Conservation (phyloP, 2,329 filamentous ascomycete genomes). For the Xylaria sp. region DNA sequence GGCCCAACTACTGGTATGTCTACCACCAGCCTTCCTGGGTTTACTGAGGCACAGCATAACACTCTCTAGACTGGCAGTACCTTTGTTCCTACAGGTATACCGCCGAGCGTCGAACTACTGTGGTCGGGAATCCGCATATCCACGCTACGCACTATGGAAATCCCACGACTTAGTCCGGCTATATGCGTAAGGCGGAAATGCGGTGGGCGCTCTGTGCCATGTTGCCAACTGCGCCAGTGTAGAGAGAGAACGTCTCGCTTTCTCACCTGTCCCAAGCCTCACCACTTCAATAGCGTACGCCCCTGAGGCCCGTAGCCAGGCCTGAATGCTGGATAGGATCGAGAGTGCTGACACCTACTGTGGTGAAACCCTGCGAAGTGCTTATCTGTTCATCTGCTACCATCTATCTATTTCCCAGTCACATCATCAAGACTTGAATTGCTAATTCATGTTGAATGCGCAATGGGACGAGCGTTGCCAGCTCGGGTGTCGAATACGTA, state of each 20-base stretch:
- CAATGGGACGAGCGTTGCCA: not conserved
- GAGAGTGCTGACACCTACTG: not conserved
- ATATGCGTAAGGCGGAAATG: not conserved
- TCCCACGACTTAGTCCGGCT: not conserved
- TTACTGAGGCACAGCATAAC: not conserved
- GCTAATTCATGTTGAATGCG: too few species aligned
- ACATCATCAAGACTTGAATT: not conserved
- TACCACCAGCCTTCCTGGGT: too few species aligned
- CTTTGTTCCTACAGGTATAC: too few species aligned
- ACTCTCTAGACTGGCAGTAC: too few species aligned
- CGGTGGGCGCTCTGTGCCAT: not conserved
- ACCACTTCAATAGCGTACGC: constrained; percentile 3
- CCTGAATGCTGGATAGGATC: not conserved
- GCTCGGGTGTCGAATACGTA: not conserved
- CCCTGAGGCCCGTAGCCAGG: not conserved
- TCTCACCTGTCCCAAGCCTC: constrained; percentile 1
- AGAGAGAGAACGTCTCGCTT: not conserved
- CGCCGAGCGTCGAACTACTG: constrained; percentile 18
- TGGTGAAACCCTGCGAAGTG: not conserved
- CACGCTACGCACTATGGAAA: not conserved
- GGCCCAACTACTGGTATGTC: not conserved
- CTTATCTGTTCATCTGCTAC: not conserved
- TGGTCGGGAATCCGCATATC: not conserved
- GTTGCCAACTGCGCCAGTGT: not conserved
- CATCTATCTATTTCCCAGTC: not conserved